phyloP scores from a whole-genome alignment of 345 rosid species.

The Eucalyptus cloeziana region DNA sequence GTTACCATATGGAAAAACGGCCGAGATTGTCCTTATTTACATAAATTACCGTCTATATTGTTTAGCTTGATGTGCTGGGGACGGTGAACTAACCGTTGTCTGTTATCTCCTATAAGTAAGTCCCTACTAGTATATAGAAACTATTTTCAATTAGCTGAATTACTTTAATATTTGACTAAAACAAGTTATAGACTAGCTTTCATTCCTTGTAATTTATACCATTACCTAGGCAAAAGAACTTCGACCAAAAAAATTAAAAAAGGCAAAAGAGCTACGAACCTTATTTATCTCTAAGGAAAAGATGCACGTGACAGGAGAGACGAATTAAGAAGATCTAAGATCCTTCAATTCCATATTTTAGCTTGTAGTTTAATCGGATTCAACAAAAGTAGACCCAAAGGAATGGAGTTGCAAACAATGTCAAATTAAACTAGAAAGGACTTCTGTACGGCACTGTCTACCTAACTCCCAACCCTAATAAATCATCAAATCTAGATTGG shows the following conservation, averaged over 20 bases:
- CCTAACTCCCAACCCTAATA: neutral
- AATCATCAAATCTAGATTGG: neutral
- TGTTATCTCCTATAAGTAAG: neutral
- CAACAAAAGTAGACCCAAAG: neutral
- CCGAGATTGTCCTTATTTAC: no score
- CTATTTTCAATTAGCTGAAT: rapidly evolving
- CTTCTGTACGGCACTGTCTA: neutral
- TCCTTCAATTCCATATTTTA: neutral
- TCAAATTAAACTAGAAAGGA: neutral
- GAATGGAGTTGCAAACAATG: neutral
- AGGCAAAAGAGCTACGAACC: neutral
- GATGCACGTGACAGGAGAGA: neutral
- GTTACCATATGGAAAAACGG: no score
- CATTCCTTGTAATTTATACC: neutral
- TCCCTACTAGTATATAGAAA: neutral
- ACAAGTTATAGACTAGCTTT: neutral
- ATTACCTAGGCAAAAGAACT: neutral
- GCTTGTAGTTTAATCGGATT: neutral
- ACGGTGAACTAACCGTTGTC: rapidly evolving
- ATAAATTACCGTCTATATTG: rapidly evolving
- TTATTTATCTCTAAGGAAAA: neutral
- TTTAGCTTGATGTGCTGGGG: neutral
- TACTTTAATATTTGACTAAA: neutral
- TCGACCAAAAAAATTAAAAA: no score
- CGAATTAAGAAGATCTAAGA: neutral